These are phyloP conservation scores for Aspergillus egyptiacus DNA, from an alignment of 495 filamentous ascomycete species.

Conservation along the genomic window DNA sequence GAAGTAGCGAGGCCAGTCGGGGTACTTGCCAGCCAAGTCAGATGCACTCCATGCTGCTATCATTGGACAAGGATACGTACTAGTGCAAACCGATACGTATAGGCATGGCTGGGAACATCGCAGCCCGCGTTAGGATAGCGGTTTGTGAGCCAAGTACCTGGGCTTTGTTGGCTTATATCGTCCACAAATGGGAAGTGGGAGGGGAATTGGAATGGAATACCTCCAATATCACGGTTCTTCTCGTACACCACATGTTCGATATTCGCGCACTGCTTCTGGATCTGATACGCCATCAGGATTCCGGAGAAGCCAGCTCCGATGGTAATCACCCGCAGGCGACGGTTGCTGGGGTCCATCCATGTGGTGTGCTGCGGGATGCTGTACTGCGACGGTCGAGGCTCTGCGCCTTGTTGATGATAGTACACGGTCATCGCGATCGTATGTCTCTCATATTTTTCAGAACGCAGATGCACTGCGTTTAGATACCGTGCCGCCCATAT, in stretches of 20 bases:
- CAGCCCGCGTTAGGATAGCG: neutral
- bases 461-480: too few relatives aligned
- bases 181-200: neutral
- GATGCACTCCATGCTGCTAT: neutral
- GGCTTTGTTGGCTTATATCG: neutral
- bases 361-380: neutral
- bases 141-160: constrained; percentile 1
- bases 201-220: neutral
- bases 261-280: neutral
- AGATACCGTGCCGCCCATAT: too few relatives aligned
- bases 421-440: neutral
- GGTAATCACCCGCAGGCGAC: neutral
- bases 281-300: constrained; percentile 1
- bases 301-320: neutral
- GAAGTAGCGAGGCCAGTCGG: neutral
- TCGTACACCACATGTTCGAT: constrained; percentile 1
- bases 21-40: neutral
- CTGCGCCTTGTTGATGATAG: neutral
- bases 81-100: neutral
- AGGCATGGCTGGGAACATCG: constrained; percentile 1
- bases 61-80: neutral
- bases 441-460: too few relatives aligned
- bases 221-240: neutral
- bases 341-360: neutral
- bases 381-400: neutral